Evolutionary conservation across 257 asterid species (phyloP), one percentile per base, ranked within the genome.

Genomic region (Thymus mandschuricus): DNA sequence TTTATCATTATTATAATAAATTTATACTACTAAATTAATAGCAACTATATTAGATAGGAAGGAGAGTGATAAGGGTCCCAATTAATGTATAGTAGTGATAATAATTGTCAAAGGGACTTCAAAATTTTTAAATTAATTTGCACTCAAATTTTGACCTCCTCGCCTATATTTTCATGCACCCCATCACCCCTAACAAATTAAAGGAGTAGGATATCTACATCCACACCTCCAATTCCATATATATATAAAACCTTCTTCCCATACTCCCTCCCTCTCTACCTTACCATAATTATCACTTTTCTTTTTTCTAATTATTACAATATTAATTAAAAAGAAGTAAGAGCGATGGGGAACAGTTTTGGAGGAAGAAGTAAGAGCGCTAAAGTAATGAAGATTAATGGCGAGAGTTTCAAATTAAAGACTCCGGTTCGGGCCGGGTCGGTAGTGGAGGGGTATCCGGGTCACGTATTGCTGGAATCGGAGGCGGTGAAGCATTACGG

Each of bases 401-500:
- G 98, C 0, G 87, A 92, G 74, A 86, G 86, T 0, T 74, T 89
- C 79, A 92, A 90, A 49, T 60, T 86, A 60, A 89, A 68, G 79
- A 81, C 89, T 0, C 98, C 97, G 0, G 28, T 86, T 8, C 80
- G 78, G 44, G 98, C 96, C 60, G 86, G 85, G 56, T 86, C 94
- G 72, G 84, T 90, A 0, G 8, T 88, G 27, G 85, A 80, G 9
- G 64, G 78, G 27, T 73, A 87, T 64, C 98, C 98, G 28, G 91
- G 92, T 1, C 78, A 78, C 15, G 97, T 85, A 0, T 15, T 92
- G 68, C 66, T 92, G 8, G 98, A 92, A 51, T 88, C 98, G 8
- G 96, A 92, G 77, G 79, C 94, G 7, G 97, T 92, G 3, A 89
- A 92, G 79, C 95, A 89, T 71, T 86, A 74, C 71, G 98, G 98